Evolutionary conservation across 305 asterid genomes (phyloP), one percentile per base, ranked within the genome.

Genomic region (Rubia tinctorum): DNA sequence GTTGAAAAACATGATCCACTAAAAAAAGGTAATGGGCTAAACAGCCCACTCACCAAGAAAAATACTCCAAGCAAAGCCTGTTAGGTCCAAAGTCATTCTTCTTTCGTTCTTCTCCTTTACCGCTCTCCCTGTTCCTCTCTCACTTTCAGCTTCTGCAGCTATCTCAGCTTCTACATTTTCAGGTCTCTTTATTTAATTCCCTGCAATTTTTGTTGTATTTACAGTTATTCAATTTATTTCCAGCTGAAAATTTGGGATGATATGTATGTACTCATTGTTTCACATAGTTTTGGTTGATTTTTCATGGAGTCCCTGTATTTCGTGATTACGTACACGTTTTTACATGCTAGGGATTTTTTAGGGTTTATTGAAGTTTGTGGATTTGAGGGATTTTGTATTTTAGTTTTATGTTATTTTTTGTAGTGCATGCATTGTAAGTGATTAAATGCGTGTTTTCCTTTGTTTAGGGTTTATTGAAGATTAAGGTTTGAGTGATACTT

Each of bases 401-500:
- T 60, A 9, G 5, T 11, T 60, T 60, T 11, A 11, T 39, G 64
- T 53, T 17, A 5, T 18, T 13, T 58, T 20, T 58, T 58, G 63
- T 40, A 25, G 20, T 68, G 47, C 1, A 12, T 23, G 55, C n/a
- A 11, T 25, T 7, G 2, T 3, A n/a, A n/a, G 34, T 25, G 34
- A 18, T 23, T 7, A 7, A 56, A 17, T 37, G 47, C 3, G 11
- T 47, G 42, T 22, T 20, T 25, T 78, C 4, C 40, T 15, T 20
- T 17, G 51, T 40, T 22, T 20, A 30, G 18, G 40, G 68, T 25
- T 39, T 23, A 53, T 68, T 75, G 65, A 56, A 67, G 39, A 13
- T 72, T 78, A 39, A 27, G 66, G 61, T 71, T 58, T 56, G 2
- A 59, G 39, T 68, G 55, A 30, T 58, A 56, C 62, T 20, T 69